Percentiles rank a stretch among this genome's conserved stretches.
phyloP scores from a whole-genome alignment of 2,329 filamentous ascomycete genomes.

The Cladosporium sp. region DNA sequence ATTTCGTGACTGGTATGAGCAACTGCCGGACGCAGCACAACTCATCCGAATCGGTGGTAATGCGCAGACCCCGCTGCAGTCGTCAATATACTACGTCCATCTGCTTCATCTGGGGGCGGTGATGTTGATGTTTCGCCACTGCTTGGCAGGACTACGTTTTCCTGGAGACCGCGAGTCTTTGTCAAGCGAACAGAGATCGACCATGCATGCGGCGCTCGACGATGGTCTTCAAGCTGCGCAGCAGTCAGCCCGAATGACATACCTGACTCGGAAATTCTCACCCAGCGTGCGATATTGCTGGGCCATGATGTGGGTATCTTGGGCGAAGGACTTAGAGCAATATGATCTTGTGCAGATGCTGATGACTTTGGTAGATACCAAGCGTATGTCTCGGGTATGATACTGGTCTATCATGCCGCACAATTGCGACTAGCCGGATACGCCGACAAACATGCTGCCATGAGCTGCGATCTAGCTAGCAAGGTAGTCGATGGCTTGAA shows the following conservation, averaged over 20 bases:
- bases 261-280: not conserved
- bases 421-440: not conserved
- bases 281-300: conserved; percentile 12
- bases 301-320: conserved; percentile 6
- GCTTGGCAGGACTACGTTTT: not conserved
- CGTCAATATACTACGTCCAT: conserved; percentile 14
- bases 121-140: conserved; percentile 16
- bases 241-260: not conserved
- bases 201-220: not conserved
- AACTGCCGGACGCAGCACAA: not conserved
- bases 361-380: conserved; percentile 4
- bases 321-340: not conserved
- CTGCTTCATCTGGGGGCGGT: conserved; percentile 7
- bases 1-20: conserved; percentile 5
- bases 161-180: not conserved
- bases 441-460: not conserved
- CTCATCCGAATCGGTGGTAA: not conserved
- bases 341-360: not conserved
- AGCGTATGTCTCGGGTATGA: conserved; percentile 17
- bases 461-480: not conserved
- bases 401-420: not conserved
- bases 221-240: conserved; percentile 9
- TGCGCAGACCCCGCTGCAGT: not conserved
- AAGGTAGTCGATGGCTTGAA: conserved; percentile 1
- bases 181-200: not conserved